Percentiles rank a stretch among this genome's conserved stretches.
Evolutionary conservation across 306 rosid species (phyloP).

Genomic region (Phaseolus lunatus): DNA sequence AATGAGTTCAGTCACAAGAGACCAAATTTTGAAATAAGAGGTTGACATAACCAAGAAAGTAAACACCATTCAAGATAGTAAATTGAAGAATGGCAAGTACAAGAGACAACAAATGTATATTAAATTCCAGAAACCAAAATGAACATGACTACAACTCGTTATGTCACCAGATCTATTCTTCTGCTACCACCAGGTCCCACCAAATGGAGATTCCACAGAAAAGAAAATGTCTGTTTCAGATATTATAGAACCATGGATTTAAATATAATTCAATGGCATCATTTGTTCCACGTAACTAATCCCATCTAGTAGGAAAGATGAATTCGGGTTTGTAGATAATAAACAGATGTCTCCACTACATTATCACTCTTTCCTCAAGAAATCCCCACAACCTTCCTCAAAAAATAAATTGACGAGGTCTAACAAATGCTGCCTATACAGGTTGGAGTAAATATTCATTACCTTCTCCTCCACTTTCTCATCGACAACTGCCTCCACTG

Average conservation of each 20-base stretch:
- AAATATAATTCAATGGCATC: not conserved
- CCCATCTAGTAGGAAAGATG: not conserved
- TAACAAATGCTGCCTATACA: not conserved
- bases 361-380: constrained; percentile 1
- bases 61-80: constrained; percentile 14
- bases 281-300: not conserved
- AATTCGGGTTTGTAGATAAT: not conserved
- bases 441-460: constrained; percentile 23
- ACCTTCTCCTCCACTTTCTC: constrained; percentile 99
- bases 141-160: not conserved
- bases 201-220: constrained; percentile 14
- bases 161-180: not conserved
- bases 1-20: constrained; percentile 38
- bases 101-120: constrained; percentile 7
- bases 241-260: constrained; percentile 21
- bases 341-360: not conserved
- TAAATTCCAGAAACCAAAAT: constrained; percentile 32
- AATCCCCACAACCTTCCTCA: constrained; percentile 27
- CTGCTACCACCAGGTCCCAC: not conserved
- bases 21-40: constrained; percentile 16
- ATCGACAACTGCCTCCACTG: constrained; percentile 95
- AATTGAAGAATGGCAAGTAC: constrained; percentile 12
- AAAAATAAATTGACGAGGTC: not conserved
- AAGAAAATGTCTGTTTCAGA: constrained; percentile 1
- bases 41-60: constrained; percentile 22